Evolutionary conservation across 805 yeast genomes (phyloP), one percentile per base, ranked within the genome.

Genomic region (Hermanozyma aechmeae): DNA sequence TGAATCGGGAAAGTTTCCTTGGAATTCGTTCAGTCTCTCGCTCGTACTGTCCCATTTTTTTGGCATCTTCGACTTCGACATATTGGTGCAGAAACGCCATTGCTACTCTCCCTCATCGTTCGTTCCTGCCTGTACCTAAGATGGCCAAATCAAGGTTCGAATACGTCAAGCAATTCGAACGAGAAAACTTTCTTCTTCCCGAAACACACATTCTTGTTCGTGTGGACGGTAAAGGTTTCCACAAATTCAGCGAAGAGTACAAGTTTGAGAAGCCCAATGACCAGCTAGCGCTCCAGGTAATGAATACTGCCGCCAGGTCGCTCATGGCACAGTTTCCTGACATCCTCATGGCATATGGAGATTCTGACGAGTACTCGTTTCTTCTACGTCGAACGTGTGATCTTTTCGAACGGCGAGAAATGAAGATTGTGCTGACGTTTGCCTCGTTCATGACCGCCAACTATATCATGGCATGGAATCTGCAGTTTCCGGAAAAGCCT

Each of bases 181-280:
- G 71, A 18, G 89, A 82, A 33, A 73, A 74, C 40, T 56, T 58
- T 17, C 64, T 92, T 4, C 65, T 92, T 1, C 95, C 87, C 2
- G 79, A 84, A 33, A 75, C 93, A 0, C 78, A 77, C 53, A 76
- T 92, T 6, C 79, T 92, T 7, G 72, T 92, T 3, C 65, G 98
- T 24, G 75, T 92, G 0, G 98, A 92, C 47, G 98, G 98, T 1
- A 71, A 92, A 39, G 94, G 95, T 15, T 92, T 92, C 51, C 98
- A 92, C 56, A 78, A 75, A 42, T 79, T 92, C 43, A 76, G 94
- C 2, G 68, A 68, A 21, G 56, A 60, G 33, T 92, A 92, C 51
- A 54, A 72, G 3, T 89, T 92, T 51, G 71, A 53, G 2, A 92
- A 92, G 49, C 98, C 98, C 3, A 92, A 92, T 47, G 98, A 92